Conservation (phyloP, 2,329 filamentous ascomycete genomes). For the Colletotrichum neosansevieriae region DNA sequence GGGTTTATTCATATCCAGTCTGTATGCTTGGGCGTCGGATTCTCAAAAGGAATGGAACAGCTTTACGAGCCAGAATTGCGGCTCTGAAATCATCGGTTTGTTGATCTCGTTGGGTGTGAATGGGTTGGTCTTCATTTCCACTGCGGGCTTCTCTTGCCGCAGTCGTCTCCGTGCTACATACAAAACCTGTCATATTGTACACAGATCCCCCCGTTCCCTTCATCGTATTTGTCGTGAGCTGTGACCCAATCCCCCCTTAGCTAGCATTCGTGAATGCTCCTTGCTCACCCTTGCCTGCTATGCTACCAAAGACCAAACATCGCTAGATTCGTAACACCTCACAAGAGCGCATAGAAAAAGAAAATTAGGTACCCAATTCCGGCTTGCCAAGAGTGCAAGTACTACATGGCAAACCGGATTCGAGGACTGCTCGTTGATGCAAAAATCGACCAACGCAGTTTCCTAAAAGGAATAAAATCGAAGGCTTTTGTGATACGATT, state of each 20-base stretch:
- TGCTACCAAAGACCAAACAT: slow-evolving; percentile 40
- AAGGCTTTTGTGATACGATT: slow-evolving; percentile 39
- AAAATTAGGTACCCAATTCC: slow-evolving; percentile 38
- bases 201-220: slow-evolving; percentile 29
- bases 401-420: background rate
- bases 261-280: slow-evolving; percentile 32
- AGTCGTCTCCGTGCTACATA: slow-evolving; percentile 19
- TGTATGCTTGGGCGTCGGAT: slow-evolving; percentile 26
- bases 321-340: slow-evolving; percentile 37
- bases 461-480: slow-evolving; percentile 40
- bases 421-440: slow-evolving; percentile 23
- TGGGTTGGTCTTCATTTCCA: slow-evolving; percentile 8
- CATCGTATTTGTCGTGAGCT: slow-evolving; percentile 32
- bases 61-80: slow-evolving; percentile 21
- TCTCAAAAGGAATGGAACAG: slow-evolving; percentile 30
- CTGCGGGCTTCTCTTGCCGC: slow-evolving; percentile 13
- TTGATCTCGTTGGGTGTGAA: slow-evolving; percentile 13
- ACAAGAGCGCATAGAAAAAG: slow-evolving; percentile 24
- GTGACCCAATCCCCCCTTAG: slow-evolving; percentile 2
- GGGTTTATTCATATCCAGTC: slow-evolving; percentile 23
- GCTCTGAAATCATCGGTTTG: slow-evolving; percentile 7
- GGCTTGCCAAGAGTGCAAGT: slow-evolving; percentile 2
- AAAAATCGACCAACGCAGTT: slow-evolving; percentile 29
- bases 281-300: slow-evolving; percentile 28
- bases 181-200: slow-evolving; percentile 29